Percentiles rank a stretch among this genome's conserved stretches.
These are phyloP conservation scores for Irpex rosettiformis DNA, from an alignment of 1,284 basidiomycete genomes.

Conservation along the genomic window DNA sequence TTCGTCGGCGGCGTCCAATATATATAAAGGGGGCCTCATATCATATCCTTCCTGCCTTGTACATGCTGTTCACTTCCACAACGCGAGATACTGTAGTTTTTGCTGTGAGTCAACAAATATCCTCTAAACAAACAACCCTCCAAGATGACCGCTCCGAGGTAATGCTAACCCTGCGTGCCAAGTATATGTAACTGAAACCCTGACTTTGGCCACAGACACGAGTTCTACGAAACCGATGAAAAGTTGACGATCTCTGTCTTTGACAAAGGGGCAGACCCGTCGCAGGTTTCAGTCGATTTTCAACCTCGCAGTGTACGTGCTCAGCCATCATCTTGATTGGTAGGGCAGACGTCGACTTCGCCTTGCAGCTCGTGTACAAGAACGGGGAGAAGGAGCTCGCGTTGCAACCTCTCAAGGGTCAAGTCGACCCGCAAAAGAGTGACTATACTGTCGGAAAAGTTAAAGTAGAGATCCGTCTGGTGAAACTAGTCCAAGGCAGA, in stretches of 20 bases:
- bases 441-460: constrained; percentile 73
- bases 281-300: constrained; percentile 59
- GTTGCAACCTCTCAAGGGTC: constrained; percentile 77
- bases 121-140: not conserved
- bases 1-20: not conserved
- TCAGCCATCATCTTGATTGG: not conserved
- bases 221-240: constrained; percentile 86
- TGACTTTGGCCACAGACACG: constrained; percentile 51
- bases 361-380: constrained; percentile 53
- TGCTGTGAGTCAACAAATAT: not conserved
- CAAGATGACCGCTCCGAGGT: not conserved
- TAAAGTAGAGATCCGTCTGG: constrained; percentile 77
- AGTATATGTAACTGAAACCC: not conserved
- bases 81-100: not conserved
- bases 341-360: constrained; percentile 10
- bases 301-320: constrained; percentile 60
- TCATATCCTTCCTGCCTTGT: not conserved
- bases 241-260: constrained; percentile 74
- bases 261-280: constrained; percentile 71
- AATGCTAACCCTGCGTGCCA: not conserved
- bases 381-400: constrained; percentile 61
- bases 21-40: not conserved
- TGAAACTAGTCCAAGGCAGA: constrained; percentile 58
- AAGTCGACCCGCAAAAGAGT: constrained; percentile 65
- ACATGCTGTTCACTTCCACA: too few species aligned